A percentile compares a stretch with the other conserved stretches of the same genome.
phyloP scores from a whole-genome alignment of 331 rosid species.

The Pyrus hybrid region DNA sequence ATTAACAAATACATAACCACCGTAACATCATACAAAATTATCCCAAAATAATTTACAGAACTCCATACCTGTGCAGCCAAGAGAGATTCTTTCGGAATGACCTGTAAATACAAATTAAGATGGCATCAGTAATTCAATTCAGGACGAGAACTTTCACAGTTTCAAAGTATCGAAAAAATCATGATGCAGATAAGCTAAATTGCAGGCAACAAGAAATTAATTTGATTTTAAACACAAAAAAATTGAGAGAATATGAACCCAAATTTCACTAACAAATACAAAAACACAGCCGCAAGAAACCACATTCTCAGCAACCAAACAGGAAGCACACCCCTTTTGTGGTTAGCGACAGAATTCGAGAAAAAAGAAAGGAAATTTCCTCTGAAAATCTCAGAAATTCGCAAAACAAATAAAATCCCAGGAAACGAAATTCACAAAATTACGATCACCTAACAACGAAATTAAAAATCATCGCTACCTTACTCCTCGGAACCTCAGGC shows the following conservation, averaged over 20 bases:
- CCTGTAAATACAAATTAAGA: conserved; percentile 1
- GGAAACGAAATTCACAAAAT: not conserved
- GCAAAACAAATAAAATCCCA: not conserved
- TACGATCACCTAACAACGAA: not conserved
- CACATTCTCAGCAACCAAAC: not conserved
- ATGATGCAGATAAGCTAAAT: not conserved
- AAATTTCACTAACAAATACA: not conserved
- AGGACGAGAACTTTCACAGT: not conserved
- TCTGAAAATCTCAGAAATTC: not conserved
- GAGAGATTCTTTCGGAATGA: conserved; percentile 29
- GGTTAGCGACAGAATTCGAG: not conserved
- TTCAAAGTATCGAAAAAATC: not conserved
- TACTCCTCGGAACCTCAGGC: not conserved
- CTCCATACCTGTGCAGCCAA: conserved; percentile 29
- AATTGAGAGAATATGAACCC: not conserved
- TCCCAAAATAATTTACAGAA: not conserved
- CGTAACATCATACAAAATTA: not conserved
- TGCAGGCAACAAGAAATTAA: not conserved
- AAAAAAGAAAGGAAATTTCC: not conserved
- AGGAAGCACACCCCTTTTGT: not conserved
- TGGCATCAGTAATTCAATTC: not conserved
- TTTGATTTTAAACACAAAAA: not conserved
- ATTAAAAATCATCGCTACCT: not conserved
- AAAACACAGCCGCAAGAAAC: not conserved
- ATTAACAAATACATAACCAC: not conserved